A percentile compares a stretch with the other conserved stretches of the same genome.
Conservation (phyloP, 208 protist species). For the Trypanosoma vivax region DNA sequence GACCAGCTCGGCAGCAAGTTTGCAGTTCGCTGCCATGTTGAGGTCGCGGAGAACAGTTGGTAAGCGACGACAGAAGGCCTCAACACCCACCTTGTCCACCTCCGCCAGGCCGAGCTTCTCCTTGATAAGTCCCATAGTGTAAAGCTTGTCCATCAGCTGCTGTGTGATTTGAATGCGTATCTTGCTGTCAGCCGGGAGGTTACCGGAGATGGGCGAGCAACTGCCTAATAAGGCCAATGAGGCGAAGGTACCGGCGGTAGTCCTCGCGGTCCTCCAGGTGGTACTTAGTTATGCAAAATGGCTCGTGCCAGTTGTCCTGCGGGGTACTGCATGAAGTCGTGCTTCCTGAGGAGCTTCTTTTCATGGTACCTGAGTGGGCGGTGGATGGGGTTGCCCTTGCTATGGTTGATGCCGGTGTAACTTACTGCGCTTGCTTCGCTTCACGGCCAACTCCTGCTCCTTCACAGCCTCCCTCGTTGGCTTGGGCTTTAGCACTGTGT, state of each 20-base stretch:
- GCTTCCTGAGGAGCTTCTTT: constrained; percentile 86
- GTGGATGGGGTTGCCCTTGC: constrained; percentile 79
- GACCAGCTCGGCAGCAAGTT: constrained; percentile 71
- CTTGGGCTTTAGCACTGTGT: constrained; percentile 32
- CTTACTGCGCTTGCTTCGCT: constrained; percentile 76
- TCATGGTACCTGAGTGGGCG: constrained; percentile 85
- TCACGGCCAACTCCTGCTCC: constrained; percentile 43
- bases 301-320: constrained; percentile 90
- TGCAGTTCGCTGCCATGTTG: constrained; percentile 86
- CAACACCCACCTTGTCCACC: constrained; percentile 86
- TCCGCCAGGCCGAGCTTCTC: constrained; percentile 80
- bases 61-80: constrained; percentile 87
- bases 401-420: constrained; percentile 72
- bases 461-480: constrained; percentile 42
- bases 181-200: constrained; percentile 81
- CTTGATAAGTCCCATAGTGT: constrained; percentile 86
- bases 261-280: constrained; percentile 90
- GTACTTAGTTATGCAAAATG: constrained; percentile 90
- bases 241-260: constrained; percentile 85
- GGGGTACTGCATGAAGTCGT: constrained; percentile 91
- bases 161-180: constrained; percentile 88
- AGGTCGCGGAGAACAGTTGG: constrained; percentile 83
- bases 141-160: constrained; percentile 86
- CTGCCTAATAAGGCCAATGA: constrained; percentile 80
- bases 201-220: constrained; percentile 85